Conservation (phyloP, 148 eudicot species). For the Fagopyrum esculentum region DNA sequence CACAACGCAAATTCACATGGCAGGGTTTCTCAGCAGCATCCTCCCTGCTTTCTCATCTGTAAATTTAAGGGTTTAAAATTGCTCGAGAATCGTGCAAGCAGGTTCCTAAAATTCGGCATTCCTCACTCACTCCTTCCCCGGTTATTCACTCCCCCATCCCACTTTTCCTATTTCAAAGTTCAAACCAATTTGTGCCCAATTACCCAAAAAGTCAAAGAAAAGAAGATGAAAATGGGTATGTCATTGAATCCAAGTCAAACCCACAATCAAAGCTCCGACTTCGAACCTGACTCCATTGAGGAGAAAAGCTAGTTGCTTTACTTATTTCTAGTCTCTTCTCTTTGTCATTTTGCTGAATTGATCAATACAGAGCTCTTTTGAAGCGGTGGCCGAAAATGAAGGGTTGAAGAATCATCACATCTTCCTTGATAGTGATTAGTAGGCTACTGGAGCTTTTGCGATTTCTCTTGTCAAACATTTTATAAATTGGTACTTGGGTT, state of each 20-base stretch:
- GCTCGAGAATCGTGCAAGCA: background rate
- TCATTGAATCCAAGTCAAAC: background rate
- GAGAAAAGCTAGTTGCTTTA: background rate
- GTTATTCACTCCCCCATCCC: background rate
- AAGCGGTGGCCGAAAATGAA: constrained; percentile 1
- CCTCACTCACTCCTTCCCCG: background rate
- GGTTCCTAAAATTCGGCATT: background rate
- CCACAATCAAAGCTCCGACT: constrained; percentile 3
- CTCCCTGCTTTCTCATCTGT: background rate
- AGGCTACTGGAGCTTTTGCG: background rate
- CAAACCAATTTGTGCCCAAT: background rate
- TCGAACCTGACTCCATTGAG: constrained; percentile 2
- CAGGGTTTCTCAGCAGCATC: background rate
- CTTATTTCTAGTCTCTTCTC: background rate
- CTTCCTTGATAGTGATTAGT: background rate
- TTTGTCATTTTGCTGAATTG: background rate
- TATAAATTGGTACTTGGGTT: background rate
- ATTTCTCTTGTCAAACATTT: background rate
- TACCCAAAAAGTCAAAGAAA: background rate
- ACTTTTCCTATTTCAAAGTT: background rate
- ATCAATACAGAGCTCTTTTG: background rate
- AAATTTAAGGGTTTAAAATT: background rate
- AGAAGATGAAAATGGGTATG: background rate
- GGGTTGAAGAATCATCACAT: background rate
- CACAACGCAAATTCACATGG: background rate